phyloP scores from a whole-genome alignment of 208 protist species.

The Porcisia hertigi region DNA sequence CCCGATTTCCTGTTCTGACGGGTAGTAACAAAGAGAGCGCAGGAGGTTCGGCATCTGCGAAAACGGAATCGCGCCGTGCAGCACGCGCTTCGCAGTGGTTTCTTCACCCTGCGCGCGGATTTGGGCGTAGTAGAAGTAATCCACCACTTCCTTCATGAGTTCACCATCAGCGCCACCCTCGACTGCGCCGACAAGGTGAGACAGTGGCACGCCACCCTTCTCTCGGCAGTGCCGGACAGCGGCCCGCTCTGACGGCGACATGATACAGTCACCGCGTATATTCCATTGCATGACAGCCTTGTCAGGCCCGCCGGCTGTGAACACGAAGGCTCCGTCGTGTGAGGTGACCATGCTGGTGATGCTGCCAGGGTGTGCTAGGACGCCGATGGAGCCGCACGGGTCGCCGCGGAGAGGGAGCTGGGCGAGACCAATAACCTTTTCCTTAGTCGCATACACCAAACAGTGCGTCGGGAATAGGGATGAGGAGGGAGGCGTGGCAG shows the following conservation, averaged over 20 bases:
- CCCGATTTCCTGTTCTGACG: constrained; percentile 91
- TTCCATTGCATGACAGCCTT: constrained; percentile 91
- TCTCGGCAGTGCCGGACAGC: constrained; percentile 22
- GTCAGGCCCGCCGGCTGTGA: constrained; percentile 93
- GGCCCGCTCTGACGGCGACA: constrained; percentile 23
- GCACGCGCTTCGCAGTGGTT: constrained; percentile 88
- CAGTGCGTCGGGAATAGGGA: constrained; percentile 36
- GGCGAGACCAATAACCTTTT: constrained; percentile 93
- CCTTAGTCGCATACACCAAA: constrained; percentile 86
- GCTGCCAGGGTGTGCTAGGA: constrained; percentile 93
- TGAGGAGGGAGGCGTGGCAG: background rate
- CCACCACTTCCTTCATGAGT: constrained; percentile 93
- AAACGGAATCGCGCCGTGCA: constrained; percentile 91
- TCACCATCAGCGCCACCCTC: constrained; percentile 89
- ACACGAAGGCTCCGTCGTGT: constrained; percentile 82
- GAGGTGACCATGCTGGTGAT: constrained; percentile 78
- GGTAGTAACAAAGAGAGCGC: constrained; percentile 95
- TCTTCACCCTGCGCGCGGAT: constrained; percentile 94
- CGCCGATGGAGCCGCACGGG: constrained; percentile 87
- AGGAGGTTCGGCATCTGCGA: constrained; percentile 94
- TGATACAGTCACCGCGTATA: constrained; percentile 61
- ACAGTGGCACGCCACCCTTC: constrained; percentile 66
- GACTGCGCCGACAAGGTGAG: constrained; percentile 87
- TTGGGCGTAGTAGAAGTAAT: constrained; percentile 97
- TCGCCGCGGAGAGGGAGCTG: constrained; percentile 93